Evolutionary conservation across 2,329 filamentous ascomycete species (phyloP).

Genomic region (Colletotrichum sublineola): DNA sequence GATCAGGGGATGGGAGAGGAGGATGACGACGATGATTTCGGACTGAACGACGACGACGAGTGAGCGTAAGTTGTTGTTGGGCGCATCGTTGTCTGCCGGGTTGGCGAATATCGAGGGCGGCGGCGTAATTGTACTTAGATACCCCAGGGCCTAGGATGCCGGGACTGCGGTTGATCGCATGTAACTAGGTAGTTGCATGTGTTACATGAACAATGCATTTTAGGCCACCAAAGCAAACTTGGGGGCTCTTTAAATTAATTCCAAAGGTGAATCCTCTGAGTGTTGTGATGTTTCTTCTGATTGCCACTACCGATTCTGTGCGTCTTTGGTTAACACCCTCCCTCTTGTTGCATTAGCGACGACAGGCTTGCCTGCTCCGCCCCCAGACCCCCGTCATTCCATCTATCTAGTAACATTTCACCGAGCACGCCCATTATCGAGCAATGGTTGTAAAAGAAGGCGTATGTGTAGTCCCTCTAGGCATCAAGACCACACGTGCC

Average conservation of each 20-base stretch:
- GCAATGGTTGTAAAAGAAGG: too few species aligned
- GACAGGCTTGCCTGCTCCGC: too few species aligned
- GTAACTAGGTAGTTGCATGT: background rate
- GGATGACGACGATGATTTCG: conserved; percentile 39
- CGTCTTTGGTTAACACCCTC: background rate
- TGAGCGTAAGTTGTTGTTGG: conserved; percentile 3
- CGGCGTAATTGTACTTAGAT: conserved; percentile 28
- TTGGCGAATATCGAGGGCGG: background rate
- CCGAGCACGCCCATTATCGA: too few species aligned
- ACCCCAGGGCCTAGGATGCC: conserved; percentile 12
- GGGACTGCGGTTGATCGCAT: background rate
- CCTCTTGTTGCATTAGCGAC: background rate
- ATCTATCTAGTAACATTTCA: conserved; percentile 21
- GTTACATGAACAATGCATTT: background rate
- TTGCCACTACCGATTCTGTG: background rate
- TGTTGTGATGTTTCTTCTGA: background rate
- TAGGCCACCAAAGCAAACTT: background rate
- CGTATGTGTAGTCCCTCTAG: too few species aligned
- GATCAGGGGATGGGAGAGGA: conserved; percentile 37
- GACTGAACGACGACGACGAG: conserved; percentile 37
- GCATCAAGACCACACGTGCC: too few species aligned
- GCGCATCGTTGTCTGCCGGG: background rate
- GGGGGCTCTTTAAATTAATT: background rate
- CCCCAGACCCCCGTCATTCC: too few species aligned
- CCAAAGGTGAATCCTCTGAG: background rate